Percentiles rank a stretch among this genome's conserved stretches.
Conservation (phyloP, 345 rosid genomes). For the Acer campestre region DNA sequence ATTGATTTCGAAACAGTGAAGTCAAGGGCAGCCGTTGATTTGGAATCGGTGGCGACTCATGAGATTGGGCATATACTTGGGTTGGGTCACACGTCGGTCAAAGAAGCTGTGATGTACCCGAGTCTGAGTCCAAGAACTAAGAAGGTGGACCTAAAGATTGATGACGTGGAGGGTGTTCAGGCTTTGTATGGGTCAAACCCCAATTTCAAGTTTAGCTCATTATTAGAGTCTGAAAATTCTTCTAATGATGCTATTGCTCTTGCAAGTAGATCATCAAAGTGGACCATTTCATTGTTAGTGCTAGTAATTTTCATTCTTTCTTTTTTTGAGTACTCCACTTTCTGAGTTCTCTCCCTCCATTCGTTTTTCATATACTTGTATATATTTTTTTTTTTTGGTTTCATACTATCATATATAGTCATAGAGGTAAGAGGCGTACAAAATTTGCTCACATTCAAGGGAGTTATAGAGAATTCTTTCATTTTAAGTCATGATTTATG, state of each 20-base stretch:
- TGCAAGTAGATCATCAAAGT: slow-evolving; percentile 21
- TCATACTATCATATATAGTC: neutral
- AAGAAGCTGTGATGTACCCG: slow-evolving; percentile 94
- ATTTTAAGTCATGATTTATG: neutral
- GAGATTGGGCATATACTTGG: slow-evolving; percentile 94
- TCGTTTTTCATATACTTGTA: neutral
- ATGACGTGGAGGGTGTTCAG: slow-evolving; percentile 84
- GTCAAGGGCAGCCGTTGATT: slow-evolving; percentile 68
- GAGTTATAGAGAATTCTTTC: neutral
- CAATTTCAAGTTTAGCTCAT: slow-evolving; percentile 57
- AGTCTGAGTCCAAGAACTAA: slow-evolving; percentile 64
- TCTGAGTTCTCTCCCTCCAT: neutral
- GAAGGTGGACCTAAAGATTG: slow-evolving; percentile 68
- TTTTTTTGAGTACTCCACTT: slow-evolving; percentile 15
- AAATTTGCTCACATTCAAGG: neutral
- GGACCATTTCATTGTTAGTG: slow-evolving; percentile 38
- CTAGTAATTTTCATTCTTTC: slow-evolving; percentile 28
- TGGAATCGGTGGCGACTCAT: slow-evolving; percentile 95
- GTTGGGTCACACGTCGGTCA: slow-evolving; percentile 71
- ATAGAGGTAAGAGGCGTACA: neutral
- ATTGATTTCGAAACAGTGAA: slow-evolving; percentile 49
- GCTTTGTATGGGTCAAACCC: slow-evolving; percentile 83
- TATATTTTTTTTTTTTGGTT: neutral
- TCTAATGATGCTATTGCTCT: slow-evolving; percentile 33
- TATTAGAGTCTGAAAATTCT: slow-evolving; percentile 59